phyloP scores from a whole-genome alignment of 2,329 filamentous ascomycete species.

The Fusarium sp. region DNA sequence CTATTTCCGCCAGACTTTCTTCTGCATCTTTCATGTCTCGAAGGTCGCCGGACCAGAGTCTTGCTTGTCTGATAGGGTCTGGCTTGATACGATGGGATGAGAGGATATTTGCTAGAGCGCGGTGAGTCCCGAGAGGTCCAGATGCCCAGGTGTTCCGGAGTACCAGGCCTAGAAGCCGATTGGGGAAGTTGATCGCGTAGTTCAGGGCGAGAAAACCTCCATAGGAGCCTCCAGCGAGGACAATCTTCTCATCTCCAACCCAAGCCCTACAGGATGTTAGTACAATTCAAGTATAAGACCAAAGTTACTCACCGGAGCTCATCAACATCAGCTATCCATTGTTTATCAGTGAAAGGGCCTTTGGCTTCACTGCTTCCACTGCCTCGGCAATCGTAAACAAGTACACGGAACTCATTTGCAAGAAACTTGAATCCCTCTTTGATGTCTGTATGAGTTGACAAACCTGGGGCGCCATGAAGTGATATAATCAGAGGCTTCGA shows the following conservation, averaged over 20 bases:
- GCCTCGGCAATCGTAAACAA: conserved; percentile 21
- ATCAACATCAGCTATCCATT: conserved; percentile 11
- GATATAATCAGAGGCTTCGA: conserved; percentile 8
- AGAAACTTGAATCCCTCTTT: conserved; percentile 18
- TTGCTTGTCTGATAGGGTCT: conserved; percentile 10
- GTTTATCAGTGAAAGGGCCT: conserved; percentile 18
- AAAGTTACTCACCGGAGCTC: not conserved
- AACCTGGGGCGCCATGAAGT: conserved; percentile 13
- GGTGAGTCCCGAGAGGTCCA: not conserved
- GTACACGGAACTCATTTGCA: conserved; percentile 4
- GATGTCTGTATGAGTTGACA: conserved; percentile 4
- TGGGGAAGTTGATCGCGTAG: conserved; percentile 8
- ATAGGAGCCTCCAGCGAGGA: conserved; percentile 17
- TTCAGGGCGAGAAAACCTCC: conserved; percentile 16
- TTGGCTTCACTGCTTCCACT: conserved; percentile 15
- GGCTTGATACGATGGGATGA: conserved; percentile 3
- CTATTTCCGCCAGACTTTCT: conserved; percentile 13
- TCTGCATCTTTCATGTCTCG: not conserved
- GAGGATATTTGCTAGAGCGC: conserved; percentile 2
- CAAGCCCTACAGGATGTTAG: not conserved
- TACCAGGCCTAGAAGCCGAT: not conserved
- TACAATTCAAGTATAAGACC: fast-evolving
- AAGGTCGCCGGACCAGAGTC: conserved; percentile 15
- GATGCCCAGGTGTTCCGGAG: conserved; percentile 13
- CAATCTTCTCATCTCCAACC: conserved; percentile 12